Base-by-base conservation (phyloP, 208 protist genomes). In the Acanthamoeba divionensis region DNA sequence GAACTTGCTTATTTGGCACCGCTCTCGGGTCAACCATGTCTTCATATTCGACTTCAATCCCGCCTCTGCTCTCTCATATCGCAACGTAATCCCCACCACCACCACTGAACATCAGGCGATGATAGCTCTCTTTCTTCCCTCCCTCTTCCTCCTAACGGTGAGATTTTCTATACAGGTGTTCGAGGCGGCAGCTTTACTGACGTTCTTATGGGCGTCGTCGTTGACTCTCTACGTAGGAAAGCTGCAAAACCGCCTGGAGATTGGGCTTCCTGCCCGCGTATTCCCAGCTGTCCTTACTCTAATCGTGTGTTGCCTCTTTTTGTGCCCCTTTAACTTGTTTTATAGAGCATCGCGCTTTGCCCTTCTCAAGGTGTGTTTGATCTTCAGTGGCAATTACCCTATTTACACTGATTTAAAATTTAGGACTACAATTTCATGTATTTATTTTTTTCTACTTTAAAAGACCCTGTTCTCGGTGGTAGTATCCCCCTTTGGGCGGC, bases 31-130 rank as follows among this genome's bases (percentile, higher is more conserved):
- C 0, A 92, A 92, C 29, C 66, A 92, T 48, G 90, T 92, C 10
- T 66, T 90, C 13, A 92, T 92, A 10, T 92, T 92, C 79, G 91
- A 85, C 1, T 83, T 92, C 24, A 90, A 90, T 57, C 91, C 91
- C 0, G 15, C 77, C 9, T 89, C 82, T 1, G 52, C 91, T 0
- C 52, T 92, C 15, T 50, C 57, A 52, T 38, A 69, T 55, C n/a
- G 60, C 18, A 44, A 90, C 24, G 88, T 92, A 24, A 91, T 90
- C 54, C 10, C 24, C n/a, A n/a, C n/a, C n/a, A n/a, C n/a, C n/a
- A n/a, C n/a, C n/a, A n/a, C n/a, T n/a, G n/a, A n/a, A n/a, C n/a
- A n/a, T n/a, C n/a, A n/a, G n/a, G n/a, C n/a, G n/a, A n/a, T n/a
- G n/a, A n/a, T 31, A 12, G 5, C 71, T 5, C 0, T 41, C 47